Evolutionary conservation across 805 yeast genomes (phyloP).

Genomic region (Candida namnaoensis): DNA sequence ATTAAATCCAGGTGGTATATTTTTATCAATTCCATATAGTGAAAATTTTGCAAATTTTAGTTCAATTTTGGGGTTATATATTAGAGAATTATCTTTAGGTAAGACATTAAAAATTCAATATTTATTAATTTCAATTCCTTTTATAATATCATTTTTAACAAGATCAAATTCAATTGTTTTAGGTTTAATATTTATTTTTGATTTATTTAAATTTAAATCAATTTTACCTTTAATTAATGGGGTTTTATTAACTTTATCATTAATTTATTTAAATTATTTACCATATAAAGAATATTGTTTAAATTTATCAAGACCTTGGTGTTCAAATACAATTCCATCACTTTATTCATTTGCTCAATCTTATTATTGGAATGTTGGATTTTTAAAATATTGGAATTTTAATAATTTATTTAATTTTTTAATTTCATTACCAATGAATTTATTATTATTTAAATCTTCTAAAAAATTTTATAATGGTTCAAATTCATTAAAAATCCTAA

Average conservation of each 20-base stretch:
- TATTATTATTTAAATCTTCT: slow-evolving; percentile 33
- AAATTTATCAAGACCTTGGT: slow-evolving; percentile 50
- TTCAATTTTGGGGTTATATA: slow-evolving; percentile 51
- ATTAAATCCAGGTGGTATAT: slow-evolving; percentile 76
- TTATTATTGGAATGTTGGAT: slow-evolving; percentile 81
- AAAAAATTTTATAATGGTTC: slow-evolving; percentile 23
- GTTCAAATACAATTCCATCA: slow-evolving; percentile 45
- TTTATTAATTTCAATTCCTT: slow-evolving; percentile 21
- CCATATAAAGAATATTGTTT: slow-evolving; percentile 55
- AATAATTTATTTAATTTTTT: slow-evolving; percentile 79
- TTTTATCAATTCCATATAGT: slow-evolving; percentile 64
- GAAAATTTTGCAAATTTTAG: slow-evolving; percentile 64
- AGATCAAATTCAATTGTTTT: slow-evolving; percentile 72
- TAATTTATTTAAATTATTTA: slow-evolving; percentile 36
- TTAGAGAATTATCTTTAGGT: slow-evolving; percentile 16
- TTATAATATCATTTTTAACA: slow-evolving; percentile 50
- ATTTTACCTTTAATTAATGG: slow-evolving; percentile 46
- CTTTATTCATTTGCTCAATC: slow-evolving; percentile 66
- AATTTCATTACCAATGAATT: slow-evolving; percentile 62
- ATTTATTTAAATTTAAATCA: slow-evolving; percentile 26
- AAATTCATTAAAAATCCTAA: slow-evolving; percentile 27
- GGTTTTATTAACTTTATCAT: slow-evolving; percentile 32
- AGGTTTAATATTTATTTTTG: slow-evolving; percentile 60
- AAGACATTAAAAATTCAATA: slow-evolving; percentile 1
- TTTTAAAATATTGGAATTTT: slow-evolving; percentile 73